Evolutionary conservation across 768 basidiomycete genomes (phyloP).

Genomic region (Pholiota microspora): DNA sequence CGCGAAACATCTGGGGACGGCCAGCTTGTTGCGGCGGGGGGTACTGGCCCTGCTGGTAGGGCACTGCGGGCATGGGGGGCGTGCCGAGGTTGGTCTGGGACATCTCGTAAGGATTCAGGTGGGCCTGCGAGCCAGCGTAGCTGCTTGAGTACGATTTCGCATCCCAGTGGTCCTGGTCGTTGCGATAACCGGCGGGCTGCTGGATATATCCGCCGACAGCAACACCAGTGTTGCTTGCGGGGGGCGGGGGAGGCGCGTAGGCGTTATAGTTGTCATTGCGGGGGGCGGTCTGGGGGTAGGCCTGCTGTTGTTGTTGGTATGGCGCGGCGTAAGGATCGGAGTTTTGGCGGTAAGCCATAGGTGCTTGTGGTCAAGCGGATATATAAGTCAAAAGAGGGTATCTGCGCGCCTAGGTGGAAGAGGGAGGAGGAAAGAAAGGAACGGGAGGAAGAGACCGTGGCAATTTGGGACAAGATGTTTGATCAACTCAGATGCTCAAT

Average conservation of each 20-base stretch:
- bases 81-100: conserved; percentile 39
- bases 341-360: conserved; percentile 57
- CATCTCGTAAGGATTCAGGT: conserved; percentile 69
- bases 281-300: conserved; percentile 12
- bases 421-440: conserved; percentile 5
- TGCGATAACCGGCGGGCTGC: conserved; percentile 26
- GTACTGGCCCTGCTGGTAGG: conserved; percentile 53
- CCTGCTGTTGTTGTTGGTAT: conserved; percentile 25
- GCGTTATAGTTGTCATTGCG: conserved; percentile 17
- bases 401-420: conserved; percentile 15
- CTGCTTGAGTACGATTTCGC: conserved; percentile 62
- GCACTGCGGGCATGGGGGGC: conserved; percentile 56
- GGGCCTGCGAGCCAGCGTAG: conserved; percentile 67
- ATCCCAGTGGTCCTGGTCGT: conserved; percentile 53
- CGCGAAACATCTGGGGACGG: conserved; percentile 45
- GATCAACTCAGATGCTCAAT: conserved; percentile 18
- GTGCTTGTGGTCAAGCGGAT: conserved; percentile 12
- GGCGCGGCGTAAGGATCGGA: conserved; percentile 43
- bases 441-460: conserved; percentile 19
- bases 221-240: conserved; percentile 26
- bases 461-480: conserved; percentile 20
- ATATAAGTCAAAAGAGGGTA: conserved; percentile 9
- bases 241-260: conserved; percentile 14
- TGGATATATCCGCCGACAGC: conserved; percentile 36
- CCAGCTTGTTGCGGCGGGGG: conserved; percentile 49